Percentiles rank a stretch among this genome's conserved stretches.
These are phyloP conservation scores for Amniculicola lignicola DNA, from an alignment of 495 filamentous ascomycete genomes.

Conservation along the genomic window DNA sequence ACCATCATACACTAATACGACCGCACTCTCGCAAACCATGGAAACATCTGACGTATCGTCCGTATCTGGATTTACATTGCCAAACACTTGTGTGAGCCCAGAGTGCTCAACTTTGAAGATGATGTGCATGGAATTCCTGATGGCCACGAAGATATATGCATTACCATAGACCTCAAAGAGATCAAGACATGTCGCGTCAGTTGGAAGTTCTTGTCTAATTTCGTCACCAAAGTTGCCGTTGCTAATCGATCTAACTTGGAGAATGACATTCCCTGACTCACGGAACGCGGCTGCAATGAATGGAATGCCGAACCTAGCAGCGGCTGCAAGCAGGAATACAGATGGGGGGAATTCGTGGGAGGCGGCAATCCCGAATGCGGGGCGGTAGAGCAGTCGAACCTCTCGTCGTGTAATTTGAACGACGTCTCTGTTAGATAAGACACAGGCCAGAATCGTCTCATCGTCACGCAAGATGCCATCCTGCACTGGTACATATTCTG, in stretches of 20 bases:
- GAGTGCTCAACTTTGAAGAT: slow-evolving; percentile 4
- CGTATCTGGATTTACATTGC: background rate
- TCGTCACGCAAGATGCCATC: slow-evolving; percentile 24
- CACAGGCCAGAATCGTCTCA: slow-evolving; percentile 33
- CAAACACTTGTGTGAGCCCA: slow-evolving; percentile 5
- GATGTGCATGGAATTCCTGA: background rate
- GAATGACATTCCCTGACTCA: background rate
- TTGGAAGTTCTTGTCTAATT: background rate
- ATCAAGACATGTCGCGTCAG: slow-evolving; percentile 28
- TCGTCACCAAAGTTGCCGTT: slow-evolving; percentile 1
- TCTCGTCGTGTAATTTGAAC: slow-evolving; percentile 35
- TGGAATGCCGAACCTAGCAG: slow-evolving; percentile 20
- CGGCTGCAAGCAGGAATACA: slow-evolving; percentile 17
- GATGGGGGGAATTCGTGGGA: background rate
- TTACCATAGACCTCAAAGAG: slow-evolving; percentile 11
- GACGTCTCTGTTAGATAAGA: slow-evolving; percentile 1
- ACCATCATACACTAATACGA: background rate
- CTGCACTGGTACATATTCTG: slow-evolving; percentile 5
- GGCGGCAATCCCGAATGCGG: background rate
- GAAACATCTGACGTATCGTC: background rate
- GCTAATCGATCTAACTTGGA: slow-evolving; percentile 10
- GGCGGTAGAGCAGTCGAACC: slow-evolving; percentile 5
- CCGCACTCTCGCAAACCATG: slow-evolving; percentile 30
- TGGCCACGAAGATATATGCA: slow-evolving; percentile 17
- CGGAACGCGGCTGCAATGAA: slow-evolving; percentile 12